Percentiles rank a stretch among this genome's conserved stretches.
phyloP scores from a whole-genome alignment of 805 yeast genomes.

The Suhomyces kilbournensis region DNA sequence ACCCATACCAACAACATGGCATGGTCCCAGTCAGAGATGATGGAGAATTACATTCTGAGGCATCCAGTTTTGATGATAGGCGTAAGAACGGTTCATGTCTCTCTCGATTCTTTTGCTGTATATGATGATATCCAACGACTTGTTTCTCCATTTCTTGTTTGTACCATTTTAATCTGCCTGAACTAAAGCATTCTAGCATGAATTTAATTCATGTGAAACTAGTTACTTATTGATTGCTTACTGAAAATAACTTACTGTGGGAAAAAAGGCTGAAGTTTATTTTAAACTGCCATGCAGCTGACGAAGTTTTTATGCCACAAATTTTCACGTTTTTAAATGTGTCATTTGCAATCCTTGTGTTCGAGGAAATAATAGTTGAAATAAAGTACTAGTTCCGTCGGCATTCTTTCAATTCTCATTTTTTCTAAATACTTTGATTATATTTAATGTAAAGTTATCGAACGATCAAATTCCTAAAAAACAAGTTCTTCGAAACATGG shows the following conservation, averaged over 20 bases:
- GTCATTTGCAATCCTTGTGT: not conserved
- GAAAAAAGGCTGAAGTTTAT: not conserved
- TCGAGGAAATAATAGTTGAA: not conserved
- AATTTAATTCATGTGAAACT: not conserved
- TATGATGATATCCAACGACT: not conserved
- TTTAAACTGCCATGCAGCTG: not conserved
- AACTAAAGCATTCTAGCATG: not conserved
- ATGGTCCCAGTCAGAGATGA: slow-evolving; percentile 34
- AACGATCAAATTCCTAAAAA: not conserved
- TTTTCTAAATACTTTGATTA: not conserved
- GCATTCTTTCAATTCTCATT: not conserved
- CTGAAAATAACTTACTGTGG: not conserved
- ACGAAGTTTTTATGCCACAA: not conserved
- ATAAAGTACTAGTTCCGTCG: not conserved
- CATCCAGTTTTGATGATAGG: slow-evolving; percentile 28
- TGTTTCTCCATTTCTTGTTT: not conserved
- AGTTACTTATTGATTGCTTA: not conserved
- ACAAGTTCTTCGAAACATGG: too few species aligned
- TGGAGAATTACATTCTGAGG: slow-evolving; percentile 38
- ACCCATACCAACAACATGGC: slow-evolving; percentile 25
- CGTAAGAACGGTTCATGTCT: slow-evolving; percentile 8
- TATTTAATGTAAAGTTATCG: not conserved
- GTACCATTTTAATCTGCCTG: not conserved
- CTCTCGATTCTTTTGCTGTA: slow-evolving; percentile 5
- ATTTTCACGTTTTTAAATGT: not conserved